These are phyloP conservation scores for Biancaea sappan DNA, from an alignment of 306 rosid species.

Conservation along the genomic window DNA sequence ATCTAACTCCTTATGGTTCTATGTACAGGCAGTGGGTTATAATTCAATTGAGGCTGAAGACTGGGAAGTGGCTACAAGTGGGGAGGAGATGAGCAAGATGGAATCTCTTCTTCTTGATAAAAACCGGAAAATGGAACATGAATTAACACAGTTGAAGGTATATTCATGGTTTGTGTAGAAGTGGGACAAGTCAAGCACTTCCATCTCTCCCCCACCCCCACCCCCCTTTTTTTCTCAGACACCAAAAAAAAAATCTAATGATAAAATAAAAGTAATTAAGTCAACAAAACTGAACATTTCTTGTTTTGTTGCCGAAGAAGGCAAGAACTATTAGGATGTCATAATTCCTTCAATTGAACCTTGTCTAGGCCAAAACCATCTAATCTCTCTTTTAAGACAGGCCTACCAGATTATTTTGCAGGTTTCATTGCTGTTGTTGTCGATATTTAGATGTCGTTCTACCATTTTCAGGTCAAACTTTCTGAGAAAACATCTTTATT, in stretches of 20 bases:
- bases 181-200: background rate
- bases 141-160: constrained; percentile 92
- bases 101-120: constrained; percentile 99
- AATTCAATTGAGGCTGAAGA: constrained; percentile 98
- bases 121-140: constrained; percentile 97
- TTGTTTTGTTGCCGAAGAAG: constrained; percentile 23
- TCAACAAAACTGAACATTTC: constrained; percentile 17
- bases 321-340: background rate
- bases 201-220: background rate
- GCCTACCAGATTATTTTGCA: constrained; percentile 1
- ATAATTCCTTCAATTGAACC: constrained; percentile 28
- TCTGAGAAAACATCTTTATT: constrained; percentile 73
- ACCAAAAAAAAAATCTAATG: background rate
- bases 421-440: constrained; percentile 25
- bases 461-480: constrained; percentile 66
- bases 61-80: constrained; percentile 97
- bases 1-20: constrained; percentile 34
- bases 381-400: constrained; percentile 1
- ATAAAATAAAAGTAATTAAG: background rate
- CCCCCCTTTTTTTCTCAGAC: background rate
- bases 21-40: constrained; percentile 87
- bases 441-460: constrained; percentile 36
- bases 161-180: constrained; percentile 21
- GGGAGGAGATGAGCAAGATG: constrained; percentile 99
- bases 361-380: constrained; percentile 4